Conservation (phyloP, 2,329 filamentous ascomycete genomes). For the Cordyceps pruinosa region DNA sequence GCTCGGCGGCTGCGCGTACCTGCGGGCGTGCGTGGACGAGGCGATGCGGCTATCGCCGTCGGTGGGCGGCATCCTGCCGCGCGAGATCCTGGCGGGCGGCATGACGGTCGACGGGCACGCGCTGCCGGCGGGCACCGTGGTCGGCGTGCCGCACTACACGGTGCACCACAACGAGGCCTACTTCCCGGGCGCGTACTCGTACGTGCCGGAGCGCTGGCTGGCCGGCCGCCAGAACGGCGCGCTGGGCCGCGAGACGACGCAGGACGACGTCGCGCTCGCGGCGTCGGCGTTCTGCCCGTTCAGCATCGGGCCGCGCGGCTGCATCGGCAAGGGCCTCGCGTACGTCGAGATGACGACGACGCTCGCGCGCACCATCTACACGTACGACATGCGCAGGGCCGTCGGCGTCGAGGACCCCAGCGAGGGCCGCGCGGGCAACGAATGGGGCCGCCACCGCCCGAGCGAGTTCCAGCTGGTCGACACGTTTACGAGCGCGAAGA, state of each 20-base stretch:
- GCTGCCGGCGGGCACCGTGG: slow-evolving; percentile 53
- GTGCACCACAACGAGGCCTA: slow-evolving; percentile 61
- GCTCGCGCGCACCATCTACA: slow-evolving; percentile 52
- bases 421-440: slow-evolving; percentile 41
- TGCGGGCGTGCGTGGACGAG: slow-evolving; percentile 58
- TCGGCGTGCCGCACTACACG: slow-evolving; percentile 60
- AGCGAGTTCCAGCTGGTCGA: slow-evolving; percentile 65
- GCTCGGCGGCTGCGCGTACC: slow-evolving; percentile 48
- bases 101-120: slow-evolving; percentile 45
- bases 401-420: slow-evolving; percentile 43
- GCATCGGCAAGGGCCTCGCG: slow-evolving; percentile 64
- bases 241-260: slow-evolving; percentile 33
- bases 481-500: slow-evolving; percentile 66
- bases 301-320: slow-evolving; percentile 61
- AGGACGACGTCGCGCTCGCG: slow-evolving; percentile 47
- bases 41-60: slow-evolving; percentile 58
- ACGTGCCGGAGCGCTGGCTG: slow-evolving; percentile 60
- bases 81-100: slow-evolving; percentile 51
- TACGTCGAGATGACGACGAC: slow-evolving; percentile 61
- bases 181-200: slow-evolving; percentile 53
- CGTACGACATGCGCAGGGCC: slow-evolving; percentile 53
- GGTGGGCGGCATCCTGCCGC: slow-evolving; percentile 52
- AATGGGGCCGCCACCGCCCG: slow-evolving; percentile 47
- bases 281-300: slow-evolving; percentile 70
- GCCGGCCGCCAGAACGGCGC: slow-evolving; percentile 35